Evolutionary conservation across 208 protist genomes (phyloP).

Genomic region (Trypanosomatidae sp.): DNA sequence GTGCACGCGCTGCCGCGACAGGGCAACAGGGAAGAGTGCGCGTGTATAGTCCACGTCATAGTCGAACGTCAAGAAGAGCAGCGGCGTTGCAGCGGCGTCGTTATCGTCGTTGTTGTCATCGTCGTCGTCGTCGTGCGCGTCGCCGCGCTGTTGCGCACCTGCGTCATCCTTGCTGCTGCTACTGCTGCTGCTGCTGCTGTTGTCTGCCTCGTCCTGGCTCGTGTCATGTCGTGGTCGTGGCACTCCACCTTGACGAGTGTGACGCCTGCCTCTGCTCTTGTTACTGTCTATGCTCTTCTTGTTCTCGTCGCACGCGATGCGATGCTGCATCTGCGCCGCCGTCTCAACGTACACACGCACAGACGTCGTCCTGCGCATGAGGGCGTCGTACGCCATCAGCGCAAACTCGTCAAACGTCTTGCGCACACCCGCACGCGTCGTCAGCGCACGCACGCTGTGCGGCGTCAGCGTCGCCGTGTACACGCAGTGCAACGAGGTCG

Average conservation of each 20-base stretch:
- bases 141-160: background rate
- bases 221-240: background rate
- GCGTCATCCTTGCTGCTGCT: constrained; percentile 3
- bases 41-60: constrained; percentile 84
- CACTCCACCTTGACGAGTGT: background rate
- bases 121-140: background rate
- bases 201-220: background rate
- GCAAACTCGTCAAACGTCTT: constrained; percentile 53
- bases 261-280: background rate
- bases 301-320: constrained; percentile 40
- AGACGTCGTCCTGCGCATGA: constrained; percentile 45
- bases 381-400: constrained; percentile 64
- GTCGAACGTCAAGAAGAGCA: constrained; percentile 67
- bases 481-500: constrained; percentile 2
- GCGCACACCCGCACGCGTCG: constrained; percentile 47
- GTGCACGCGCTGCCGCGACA: constrained; percentile 7
- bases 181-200: background rate
- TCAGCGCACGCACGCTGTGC: constrained; percentile 35
- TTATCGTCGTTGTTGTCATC: constrained; percentile 2
- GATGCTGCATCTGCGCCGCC: constrained; percentile 47
- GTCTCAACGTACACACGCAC: constrained; percentile 73
- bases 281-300: background rate
- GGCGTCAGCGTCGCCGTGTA: constrained; percentile 21
- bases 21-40: constrained; percentile 66
- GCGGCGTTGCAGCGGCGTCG: constrained; percentile 11